Evolutionary conservation across 2,329 filamentous ascomycete species (phyloP), one percentile per base, ranked within the genome.

Genomic region (Fusarium dimerum): DNA sequence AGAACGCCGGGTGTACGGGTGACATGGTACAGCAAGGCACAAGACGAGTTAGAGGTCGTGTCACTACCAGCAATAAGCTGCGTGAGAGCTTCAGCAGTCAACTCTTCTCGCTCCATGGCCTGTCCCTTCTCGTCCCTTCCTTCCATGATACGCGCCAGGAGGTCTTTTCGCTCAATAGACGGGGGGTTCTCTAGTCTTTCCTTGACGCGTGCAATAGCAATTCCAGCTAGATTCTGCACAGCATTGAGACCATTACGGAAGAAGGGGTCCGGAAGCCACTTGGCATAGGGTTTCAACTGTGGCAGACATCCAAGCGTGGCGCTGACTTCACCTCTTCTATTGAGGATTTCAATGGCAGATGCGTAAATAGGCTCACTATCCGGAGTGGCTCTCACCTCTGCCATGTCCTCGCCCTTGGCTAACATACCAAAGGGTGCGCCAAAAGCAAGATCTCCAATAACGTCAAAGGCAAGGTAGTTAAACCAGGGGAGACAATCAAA

Each of bases 21-120:
- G 30, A 84, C 85, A 76, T 92, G 89, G 75, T 87, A 96, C 1
- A 96, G 79, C 38, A 96, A 79, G 0, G 91, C 91, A 66, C 92
- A 96, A 3, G 88, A 87, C 0, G 92, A 88, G 74, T 91, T 92
- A 47, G 84, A 87, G 0, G 87, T 91, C 0, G 89, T 92, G 70
- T 92, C 89, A 41, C 81, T 86, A 26, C 88, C 89, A 2, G 89
- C 88, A 62, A 92, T 96, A 40, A 96, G 81, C 71, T 96, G 92
- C 0, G 92, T 96, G 26, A 96, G 76, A 0, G 92, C 92, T 74
- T 96, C 92, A 36, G 91, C 91, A 0, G 90, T 95, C 47, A 96
- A 78, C 68, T 96, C 92, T 61, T 88, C 82, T 26, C 89, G 82
- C 5, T 89, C 86, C 0, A 96, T 81, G 11, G 84, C 86, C 53